Base-by-base conservation (phyloP, 305 asterid species). In the Solanum aculeatissimum region DNA sequence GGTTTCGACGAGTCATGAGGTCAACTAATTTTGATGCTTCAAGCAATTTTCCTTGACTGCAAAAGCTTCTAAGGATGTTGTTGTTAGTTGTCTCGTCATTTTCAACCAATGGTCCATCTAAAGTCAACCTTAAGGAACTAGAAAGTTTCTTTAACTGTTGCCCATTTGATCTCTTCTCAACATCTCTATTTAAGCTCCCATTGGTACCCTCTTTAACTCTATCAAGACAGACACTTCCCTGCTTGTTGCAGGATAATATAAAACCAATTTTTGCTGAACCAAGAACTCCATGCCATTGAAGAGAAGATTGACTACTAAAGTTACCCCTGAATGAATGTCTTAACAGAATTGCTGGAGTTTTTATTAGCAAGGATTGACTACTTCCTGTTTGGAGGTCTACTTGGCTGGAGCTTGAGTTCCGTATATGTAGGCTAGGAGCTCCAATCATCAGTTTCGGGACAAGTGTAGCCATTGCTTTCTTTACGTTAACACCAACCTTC, bases 1-100 rank as follows among this genome's bases (percentile, higher is more conserved):
- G 99, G 93, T 87, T 92, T 53, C 88, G 84, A 82, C 96, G 97
- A 82, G 96, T 90, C 98, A 96, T 96, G 83, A 90, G 86, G 53
- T 91, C 94, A 14, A 95, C 90, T 47, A 96, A 21, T 86, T 91
- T 96, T 60, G 90, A 88, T 10, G 96, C 98, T 5, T 93, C 91
- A 45, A 84, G 86, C 81, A 93, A 86, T 84, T 88, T 93, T 83
- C 98, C 98, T 29, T 35, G 88, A 80, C 84, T 81, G 88, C 99
- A 96, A 62, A 93, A 88, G n/a, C 84, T 92, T 71, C 90, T 91
- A 88, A 96, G 93, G 72, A 93, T 88, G 78, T 89, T 90, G 85
- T 96, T 95, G 92, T 96, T 96, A 47, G 94, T 90, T 82, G 86
- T 87, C 88, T 93, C 97, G 78, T 91, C 93, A 84, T 95, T 95